Evolutionary conservation across 140 eudicot species (phyloP).

Genomic region (Oenanthe javanica): DNA sequence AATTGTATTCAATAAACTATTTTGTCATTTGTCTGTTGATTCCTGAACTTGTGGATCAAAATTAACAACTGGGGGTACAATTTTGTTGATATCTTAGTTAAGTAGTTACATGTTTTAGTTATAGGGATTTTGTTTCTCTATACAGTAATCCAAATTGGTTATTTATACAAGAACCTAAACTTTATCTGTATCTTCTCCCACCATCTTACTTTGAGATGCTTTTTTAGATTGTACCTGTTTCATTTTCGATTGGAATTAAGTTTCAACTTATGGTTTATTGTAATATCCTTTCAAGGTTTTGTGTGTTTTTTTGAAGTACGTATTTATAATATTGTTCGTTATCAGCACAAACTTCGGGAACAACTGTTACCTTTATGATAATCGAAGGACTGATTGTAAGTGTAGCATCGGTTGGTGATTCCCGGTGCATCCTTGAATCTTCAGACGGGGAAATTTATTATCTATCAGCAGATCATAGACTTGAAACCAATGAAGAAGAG

Average conservation of each 20-base stretch:
- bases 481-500: constrained; percentile 83
- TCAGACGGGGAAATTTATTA: constrained; percentile 70
- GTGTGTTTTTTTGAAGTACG: background rate
- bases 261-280: background rate
- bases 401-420: constrained; percentile 97
- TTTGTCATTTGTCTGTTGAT: no score
- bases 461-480: constrained; percentile 94
- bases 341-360: constrained; percentile 77
- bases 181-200: background rate
- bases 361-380: constrained; percentile 87
- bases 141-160: no score
- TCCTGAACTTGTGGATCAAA: no score
- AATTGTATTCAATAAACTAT: no score
- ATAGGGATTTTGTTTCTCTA: no score
- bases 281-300: background rate
- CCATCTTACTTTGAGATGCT: background rate
- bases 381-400: constrained; percentile 82
- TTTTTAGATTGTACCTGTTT: background rate
- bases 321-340: constrained; percentile 21
- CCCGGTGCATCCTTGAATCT: constrained; percentile 86
- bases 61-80: no score
- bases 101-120: no score
- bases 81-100: no score
- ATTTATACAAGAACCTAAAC: no score
- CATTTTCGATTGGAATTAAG: background rate